A percentile compares a stretch with the other conserved stretches of the same genome.
phyloP scores from a whole-genome alignment of 257 asterid species.

The Cynanchum wilfordii region DNA sequence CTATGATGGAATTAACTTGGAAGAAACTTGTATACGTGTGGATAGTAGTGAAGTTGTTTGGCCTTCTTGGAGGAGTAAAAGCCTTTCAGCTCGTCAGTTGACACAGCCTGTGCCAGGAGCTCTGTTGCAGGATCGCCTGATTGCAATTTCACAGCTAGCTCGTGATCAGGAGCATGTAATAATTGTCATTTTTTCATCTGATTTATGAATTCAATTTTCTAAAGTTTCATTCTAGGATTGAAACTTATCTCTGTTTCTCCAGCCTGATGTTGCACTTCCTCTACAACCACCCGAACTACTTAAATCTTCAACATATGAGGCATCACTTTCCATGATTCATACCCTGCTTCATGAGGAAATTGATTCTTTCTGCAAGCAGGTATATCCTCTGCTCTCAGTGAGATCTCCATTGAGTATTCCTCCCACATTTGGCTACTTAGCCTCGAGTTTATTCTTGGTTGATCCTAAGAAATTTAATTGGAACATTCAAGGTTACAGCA shows the following conservation, averaged over 20 bases:
- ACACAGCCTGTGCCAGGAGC: conserved; percentile 90
- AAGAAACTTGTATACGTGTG: conserved; percentile 75
- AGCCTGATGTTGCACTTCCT: conserved; percentile 97
- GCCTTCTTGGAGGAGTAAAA: conserved; percentile 97
- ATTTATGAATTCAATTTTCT: conserved; percentile 10
- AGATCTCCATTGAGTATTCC: conserved; percentile 14
- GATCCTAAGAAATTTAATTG: conserved; percentile 19
- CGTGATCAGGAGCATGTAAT: conserved; percentile 96
- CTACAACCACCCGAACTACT: conserved; percentile 77
- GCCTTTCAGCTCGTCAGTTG: conserved; percentile 72
- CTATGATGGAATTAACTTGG: conserved; percentile 82
- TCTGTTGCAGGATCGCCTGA: conserved; percentile 89
- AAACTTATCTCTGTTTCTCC: conserved; percentile 28
- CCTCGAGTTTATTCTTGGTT: conserved; percentile 10
- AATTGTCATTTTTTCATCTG: conserved; percentile 6
- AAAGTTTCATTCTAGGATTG: conserved; percentile 16
- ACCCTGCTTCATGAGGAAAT: conserved; percentile 80
- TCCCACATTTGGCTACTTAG: conserved; percentile 13
- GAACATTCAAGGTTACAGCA: conserved; percentile 65
- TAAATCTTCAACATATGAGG: conserved; percentile 47
- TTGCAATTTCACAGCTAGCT: conserved; percentile 89
- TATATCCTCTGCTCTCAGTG: conserved; percentile 21
- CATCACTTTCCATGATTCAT: conserved; percentile 57
- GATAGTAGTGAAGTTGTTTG: conserved; percentile 92
- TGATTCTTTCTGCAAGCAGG: conserved; percentile 89